Conservation (phyloP, 2,329 filamentous ascomycete species). For the Fonsecaea nubica region DNA sequence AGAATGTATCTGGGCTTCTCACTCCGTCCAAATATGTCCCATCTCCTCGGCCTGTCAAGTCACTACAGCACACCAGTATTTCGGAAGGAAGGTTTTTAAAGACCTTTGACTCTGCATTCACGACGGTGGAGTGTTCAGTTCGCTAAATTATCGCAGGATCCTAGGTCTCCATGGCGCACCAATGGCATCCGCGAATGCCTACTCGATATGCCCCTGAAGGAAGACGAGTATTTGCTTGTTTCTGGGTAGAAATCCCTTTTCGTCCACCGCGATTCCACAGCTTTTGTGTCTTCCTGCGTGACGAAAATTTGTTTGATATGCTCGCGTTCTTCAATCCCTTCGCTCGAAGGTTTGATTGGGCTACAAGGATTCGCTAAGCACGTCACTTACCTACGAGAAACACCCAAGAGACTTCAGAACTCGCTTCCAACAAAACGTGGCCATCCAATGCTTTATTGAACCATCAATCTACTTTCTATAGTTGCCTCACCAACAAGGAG, state of each 20-base stretch:
- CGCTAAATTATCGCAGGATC: not conserved
- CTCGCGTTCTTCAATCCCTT: not conserved
- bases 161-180: not conserved
- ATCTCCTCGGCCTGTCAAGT: not conserved
- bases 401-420: not conserved
- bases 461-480: not conserved
- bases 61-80: not conserved
- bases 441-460: not conserved
- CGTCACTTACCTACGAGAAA: not conserved
- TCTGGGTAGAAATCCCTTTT: not conserved
- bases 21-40: not conserved
- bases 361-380: not conserved
- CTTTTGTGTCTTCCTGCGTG: not conserved
- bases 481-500: not conserved
- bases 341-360: not conserved
- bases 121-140: not conserved
- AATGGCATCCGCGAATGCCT: not conserved
- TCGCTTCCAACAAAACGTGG: slow-evolving; percentile 10
- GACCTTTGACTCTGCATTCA: slow-evolving; percentile 3
- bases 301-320: not conserved
- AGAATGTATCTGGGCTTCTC: not conserved
- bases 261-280: not conserved
- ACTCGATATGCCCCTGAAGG: not conserved
- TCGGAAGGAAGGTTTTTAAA: not conserved
- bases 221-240: not conserved